Evolutionary conservation across 805 yeast genomes (phyloP).

Genomic region (Priceomyces melissophilus): DNA sequence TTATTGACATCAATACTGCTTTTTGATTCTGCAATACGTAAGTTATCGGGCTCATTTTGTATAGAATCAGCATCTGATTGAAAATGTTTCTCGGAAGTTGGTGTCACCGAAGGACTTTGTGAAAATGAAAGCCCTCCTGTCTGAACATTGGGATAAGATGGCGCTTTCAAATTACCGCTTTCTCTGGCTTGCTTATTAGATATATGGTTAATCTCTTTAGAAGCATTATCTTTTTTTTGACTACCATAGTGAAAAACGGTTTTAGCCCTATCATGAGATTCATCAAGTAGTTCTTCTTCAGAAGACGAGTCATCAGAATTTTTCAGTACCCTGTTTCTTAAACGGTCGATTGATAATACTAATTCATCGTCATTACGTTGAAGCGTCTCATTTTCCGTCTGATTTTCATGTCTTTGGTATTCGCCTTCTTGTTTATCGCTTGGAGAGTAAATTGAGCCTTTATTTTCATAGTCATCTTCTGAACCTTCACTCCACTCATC

Average conservation of each 20-base stretch:
- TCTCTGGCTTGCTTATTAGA: neutral
- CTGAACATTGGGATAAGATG: too few species aligned
- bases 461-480: slow-evolving; percentile 18
- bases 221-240: neutral
- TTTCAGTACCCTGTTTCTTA: slow-evolving; percentile 11
- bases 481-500: slow-evolving; percentile 41
- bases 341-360: slow-evolving; percentile 34
- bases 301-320: slow-evolving; percentile 17
- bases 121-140: neutral
- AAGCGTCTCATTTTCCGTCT: neutral
- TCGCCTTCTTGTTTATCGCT: neutral
- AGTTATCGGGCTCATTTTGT: slow-evolving; percentile 32
- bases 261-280: neutral
- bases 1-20: neutral
- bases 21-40: slow-evolving; percentile 18
- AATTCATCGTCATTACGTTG: slow-evolving; percentile 11
- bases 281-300: slow-evolving; percentile 11
- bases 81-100: slow-evolving; percentile 33
- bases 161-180: too few species aligned
- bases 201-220: neutral
- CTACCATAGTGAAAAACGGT: neutral
- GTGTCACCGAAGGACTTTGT: slow-evolving; percentile 24
- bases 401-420: neutral
- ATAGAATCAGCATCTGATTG: slow-evolving; percentile 39
- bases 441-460: neutral